Conservation (phyloP, 163 green algal genomes). For the Volvox carteri region DNA sequence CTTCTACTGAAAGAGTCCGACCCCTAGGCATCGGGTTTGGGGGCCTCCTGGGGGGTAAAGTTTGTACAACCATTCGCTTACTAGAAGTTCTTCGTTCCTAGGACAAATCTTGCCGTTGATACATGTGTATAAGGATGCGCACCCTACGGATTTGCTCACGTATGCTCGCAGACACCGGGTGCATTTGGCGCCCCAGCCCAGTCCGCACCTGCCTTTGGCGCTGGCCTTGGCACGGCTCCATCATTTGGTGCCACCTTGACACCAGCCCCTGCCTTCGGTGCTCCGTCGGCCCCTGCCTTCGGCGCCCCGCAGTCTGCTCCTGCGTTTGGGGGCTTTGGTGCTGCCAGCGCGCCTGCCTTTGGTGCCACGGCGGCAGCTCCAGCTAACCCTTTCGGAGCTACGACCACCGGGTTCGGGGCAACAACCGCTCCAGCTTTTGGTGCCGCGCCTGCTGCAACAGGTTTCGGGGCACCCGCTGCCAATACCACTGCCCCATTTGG, state of each 20-base stretch:
- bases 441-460: neutral
- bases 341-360: conserved; percentile 40
- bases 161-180: conserved; percentile 20
- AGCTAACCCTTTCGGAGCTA: conserved; percentile 32
- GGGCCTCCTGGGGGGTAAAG: too few species aligned
- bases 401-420: conserved; percentile 27
- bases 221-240: conserved; percentile 9
- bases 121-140: too few species aligned
- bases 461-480: conserved; percentile 28
- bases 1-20: too few species aligned
- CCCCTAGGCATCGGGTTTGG: too few species aligned
- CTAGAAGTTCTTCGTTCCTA: too few species aligned
- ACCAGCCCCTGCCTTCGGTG: conserved; percentile 65
- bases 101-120: too few species aligned
- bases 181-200: conserved; percentile 44
- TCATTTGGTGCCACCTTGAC: conserved; percentile 15
- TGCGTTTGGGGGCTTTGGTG: conserved; percentile 69
- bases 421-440: conserved; percentile 23
- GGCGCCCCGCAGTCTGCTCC: conserved; percentile 42
- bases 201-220: conserved; percentile 42
- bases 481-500: conserved; percentile 17
- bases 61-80: too few species aligned
- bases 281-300: conserved; percentile 58
- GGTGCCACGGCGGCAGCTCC: conserved; percentile 30
- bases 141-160: neutral